phyloP scores from a whole-genome alignment of 768 basidiomycete genomes.

The Collybia sordida region DNA sequence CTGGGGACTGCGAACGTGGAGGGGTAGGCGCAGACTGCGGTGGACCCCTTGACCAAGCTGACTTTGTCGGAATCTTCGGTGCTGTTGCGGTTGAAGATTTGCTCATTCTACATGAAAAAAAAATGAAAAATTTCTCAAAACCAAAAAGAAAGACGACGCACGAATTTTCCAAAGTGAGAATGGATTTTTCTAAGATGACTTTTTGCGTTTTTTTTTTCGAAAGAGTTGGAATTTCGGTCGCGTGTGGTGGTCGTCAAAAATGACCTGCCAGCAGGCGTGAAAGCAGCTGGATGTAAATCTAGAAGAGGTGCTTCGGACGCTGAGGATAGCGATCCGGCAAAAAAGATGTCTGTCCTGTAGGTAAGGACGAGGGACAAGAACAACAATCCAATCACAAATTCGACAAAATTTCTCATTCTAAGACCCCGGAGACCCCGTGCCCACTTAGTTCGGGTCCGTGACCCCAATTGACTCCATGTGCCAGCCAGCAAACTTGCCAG shows the following conservation, averaged over 20 bases:
- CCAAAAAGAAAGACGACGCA: conserved; percentile 23
- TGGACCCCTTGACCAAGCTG: conserved; percentile 91
- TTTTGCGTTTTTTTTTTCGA: conserved; percentile 35
- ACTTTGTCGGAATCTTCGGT: conserved; percentile 74
- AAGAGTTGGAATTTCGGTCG: conserved; percentile 53
- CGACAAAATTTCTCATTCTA: conserved; percentile 18
- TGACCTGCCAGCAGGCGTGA: conserved; percentile 91
- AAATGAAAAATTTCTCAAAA: conserved; percentile 4
- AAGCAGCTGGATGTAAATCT: conserved; percentile 57
- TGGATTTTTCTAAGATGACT: conserved; percentile 26
- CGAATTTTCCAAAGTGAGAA: conserved; percentile 42
- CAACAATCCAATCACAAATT: conserved; percentile 23
- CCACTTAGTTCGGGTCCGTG: background rate
- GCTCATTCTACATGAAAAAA: conserved; percentile 74
- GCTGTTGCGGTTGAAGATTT: conserved; percentile 77
- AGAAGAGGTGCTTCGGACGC: conserved; percentile 40
- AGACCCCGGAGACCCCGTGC: conserved; percentile 19
- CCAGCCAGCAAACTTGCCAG: background rate
- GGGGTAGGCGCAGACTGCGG: conserved; percentile 66
- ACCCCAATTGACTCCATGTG: background rate
- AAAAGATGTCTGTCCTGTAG: conserved; percentile 33
- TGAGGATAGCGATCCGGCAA: conserved; percentile 42
- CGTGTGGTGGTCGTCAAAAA: conserved; percentile 79
- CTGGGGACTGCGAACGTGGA: conserved; percentile 74
- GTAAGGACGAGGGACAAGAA: conserved; percentile 41